Percentiles rank a stretch among this genome's conserved stretches.
Evolutionary conservation across 345 rosid genomes (phyloP).

Genomic region (Eucalyptus marginata): DNA sequence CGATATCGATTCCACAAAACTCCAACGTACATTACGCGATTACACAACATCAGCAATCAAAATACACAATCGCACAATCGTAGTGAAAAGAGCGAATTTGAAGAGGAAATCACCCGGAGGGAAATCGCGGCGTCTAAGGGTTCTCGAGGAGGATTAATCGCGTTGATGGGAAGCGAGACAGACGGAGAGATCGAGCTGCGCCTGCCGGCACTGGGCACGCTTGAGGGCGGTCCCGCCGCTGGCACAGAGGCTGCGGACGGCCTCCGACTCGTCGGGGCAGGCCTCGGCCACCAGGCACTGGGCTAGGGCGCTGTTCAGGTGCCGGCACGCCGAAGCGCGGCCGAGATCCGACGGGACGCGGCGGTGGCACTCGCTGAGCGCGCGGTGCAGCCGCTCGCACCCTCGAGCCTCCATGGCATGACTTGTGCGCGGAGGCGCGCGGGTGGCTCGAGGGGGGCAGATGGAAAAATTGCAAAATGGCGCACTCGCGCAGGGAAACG

Average conservation of each 20-base stretch:
- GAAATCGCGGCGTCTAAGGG: background rate
- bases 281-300: conserved; percentile 56
- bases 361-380: conserved; percentile 55
- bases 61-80: background rate
- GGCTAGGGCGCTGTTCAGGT: conserved; percentile 64
- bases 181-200: conserved; percentile 59
- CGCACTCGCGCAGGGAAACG: background rate
- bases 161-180: conserved; percentile 34
- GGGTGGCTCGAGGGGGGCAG: background rate
- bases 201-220: conserved; percentile 76
- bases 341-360: conserved; percentile 42
- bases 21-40: background rate
- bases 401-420: background rate
- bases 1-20: background rate
- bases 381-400: conserved; percentile 57
- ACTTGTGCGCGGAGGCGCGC: background rate
- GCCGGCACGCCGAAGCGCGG: conserved; percentile 48
- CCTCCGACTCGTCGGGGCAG: conserved; percentile 75
- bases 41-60: background rate
- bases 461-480: background rate
- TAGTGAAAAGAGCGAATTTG: background rate
- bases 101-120: background rate
- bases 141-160: background rate
- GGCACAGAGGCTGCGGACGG: conserved; percentile 56
- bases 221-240: conserved; percentile 85